phyloP scores from a whole-genome alignment of 164 flowering plant species.

The Aristolochia californica region DNA sequence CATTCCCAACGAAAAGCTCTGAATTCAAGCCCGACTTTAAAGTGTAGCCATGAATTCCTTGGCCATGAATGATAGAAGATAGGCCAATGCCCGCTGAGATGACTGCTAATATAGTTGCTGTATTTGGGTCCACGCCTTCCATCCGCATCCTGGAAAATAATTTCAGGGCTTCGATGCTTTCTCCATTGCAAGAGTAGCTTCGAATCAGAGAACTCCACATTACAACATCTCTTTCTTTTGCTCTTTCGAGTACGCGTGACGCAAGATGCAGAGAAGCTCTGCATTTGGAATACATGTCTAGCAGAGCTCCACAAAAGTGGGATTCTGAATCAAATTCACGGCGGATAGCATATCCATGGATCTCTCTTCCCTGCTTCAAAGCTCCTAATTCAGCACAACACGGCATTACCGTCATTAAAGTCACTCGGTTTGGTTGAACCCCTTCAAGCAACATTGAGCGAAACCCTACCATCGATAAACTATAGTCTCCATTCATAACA shows the following conservation, averaged over 20 bases:
- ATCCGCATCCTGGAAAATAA: slow-evolving; percentile 33
- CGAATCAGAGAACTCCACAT: neutral
- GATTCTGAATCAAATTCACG: slow-evolving; percentile 29
- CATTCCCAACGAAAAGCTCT: slow-evolving; percentile 31
- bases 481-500: slow-evolving; percentile 13
- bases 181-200: slow-evolving; percentile 16
- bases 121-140: slow-evolving; percentile 40
- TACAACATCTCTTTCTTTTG: neutral
- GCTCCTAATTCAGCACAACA: slow-evolving; percentile 27
- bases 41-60: slow-evolving; percentile 31
- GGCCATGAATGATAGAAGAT: slow-evolving; percentile 21
- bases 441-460: slow-evolving; percentile 38
- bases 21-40: slow-evolving; percentile 25
- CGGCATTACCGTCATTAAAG: slow-evolving; percentile 36
- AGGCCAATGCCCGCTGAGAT: slow-evolving; percentile 25
- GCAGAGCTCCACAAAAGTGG: slow-evolving; percentile 30
- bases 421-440: slow-evolving; percentile 38
- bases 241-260: neutral
- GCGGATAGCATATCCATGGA: slow-evolving; percentile 46
- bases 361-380: slow-evolving; percentile 30
- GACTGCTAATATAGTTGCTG: slow-evolving; percentile 35
- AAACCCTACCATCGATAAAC: slow-evolving; percentile 26
- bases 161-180: slow-evolving; percentile 18
- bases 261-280: slow-evolving; percentile 1
- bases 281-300: slow-evolving; percentile 32